Evolutionary conservation across 2,329 filamentous ascomycete species (phyloP), one percentile per base, ranked within the genome.

Genomic region (Sporothrix pallida): DNA sequence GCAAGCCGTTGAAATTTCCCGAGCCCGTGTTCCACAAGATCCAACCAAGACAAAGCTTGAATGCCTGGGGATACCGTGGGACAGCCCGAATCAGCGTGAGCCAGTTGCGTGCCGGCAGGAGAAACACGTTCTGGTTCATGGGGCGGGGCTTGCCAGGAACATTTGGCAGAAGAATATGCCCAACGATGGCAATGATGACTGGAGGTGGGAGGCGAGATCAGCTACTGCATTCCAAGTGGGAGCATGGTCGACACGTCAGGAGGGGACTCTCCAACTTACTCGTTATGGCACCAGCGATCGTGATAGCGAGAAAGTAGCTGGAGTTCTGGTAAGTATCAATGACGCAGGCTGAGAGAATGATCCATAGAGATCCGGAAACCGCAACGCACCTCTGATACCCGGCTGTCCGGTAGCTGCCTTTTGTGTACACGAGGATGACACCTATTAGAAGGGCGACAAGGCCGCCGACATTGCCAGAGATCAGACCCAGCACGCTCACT

Each of bases 1-100:
- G 56, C 8, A 73, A 68, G 15, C 58, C 48, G 5, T 62, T 10
- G 20, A 73, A 73, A 42, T 71, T 73, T 10, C 58, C 70, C 26
- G 62, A 73, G 4, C 37, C 72, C 1, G 72, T 73, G 23, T 73
- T 73, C 68, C 72, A 73, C n/a, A 73, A 42, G 17, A 73, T 68
- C 72, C 68, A 73, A 15, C 72, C 72, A 17, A 71, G 31, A 23
- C 72, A 71, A 10, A 74, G 69, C 69, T 74, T 73, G 42, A 70
- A 73, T 8, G 71, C 71, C 31, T 73, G n/a, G n/a, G 63, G 71
- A 31, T 65, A 74, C 7, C 63, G 26, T 2, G 70, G 62, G 3
- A 56, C 12, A 4, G 73, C 62, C 7, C 72, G 26, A 3, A 74
- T 2, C 20, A 72, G 54, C 10, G 9, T 5, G 1, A 42, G 68